phyloP scores from a whole-genome alignment of 306 rosid genomes.

The Herpetospermum pedunculosum region DNA sequence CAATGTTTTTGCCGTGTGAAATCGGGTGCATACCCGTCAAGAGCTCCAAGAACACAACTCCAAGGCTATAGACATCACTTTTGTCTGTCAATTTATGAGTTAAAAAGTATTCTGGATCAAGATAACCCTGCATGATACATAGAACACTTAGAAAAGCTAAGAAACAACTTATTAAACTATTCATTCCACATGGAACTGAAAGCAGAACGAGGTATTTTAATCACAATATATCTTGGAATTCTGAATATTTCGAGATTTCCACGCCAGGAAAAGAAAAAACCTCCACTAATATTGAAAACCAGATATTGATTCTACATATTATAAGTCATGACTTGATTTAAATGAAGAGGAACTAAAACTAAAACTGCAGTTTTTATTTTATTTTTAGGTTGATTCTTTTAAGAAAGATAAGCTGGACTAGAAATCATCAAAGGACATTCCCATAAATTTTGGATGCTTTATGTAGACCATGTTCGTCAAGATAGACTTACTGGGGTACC shows the following conservation, averaged over 20 bases:
- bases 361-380: too few species aligned
- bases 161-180: background rate
- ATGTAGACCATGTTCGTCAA: background rate
- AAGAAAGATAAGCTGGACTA: background rate
- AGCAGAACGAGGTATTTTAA: background rate
- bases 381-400: background rate
- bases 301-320: background rate
- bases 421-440: background rate
- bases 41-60: constrained; percentile 81
- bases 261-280: background rate
- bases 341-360: background rate
- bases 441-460: background rate
- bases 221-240: background rate
- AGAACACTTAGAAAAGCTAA: background rate
- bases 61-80: constrained; percentile 93
- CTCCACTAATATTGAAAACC: background rate
- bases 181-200: background rate
- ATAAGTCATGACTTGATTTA: background rate
- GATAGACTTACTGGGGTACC: constrained; percentile 80
- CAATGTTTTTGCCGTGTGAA: constrained; percentile 78
- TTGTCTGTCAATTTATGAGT: constrained; percentile 83
- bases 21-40: constrained; percentile 89
- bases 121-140: constrained; percentile 56
- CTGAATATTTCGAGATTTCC: background rate
- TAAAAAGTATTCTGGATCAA: constrained; percentile 90